Evolutionary conservation across 306 rosid genomes (phyloP).

Genomic region (Lathyrus oleraceus): DNA sequence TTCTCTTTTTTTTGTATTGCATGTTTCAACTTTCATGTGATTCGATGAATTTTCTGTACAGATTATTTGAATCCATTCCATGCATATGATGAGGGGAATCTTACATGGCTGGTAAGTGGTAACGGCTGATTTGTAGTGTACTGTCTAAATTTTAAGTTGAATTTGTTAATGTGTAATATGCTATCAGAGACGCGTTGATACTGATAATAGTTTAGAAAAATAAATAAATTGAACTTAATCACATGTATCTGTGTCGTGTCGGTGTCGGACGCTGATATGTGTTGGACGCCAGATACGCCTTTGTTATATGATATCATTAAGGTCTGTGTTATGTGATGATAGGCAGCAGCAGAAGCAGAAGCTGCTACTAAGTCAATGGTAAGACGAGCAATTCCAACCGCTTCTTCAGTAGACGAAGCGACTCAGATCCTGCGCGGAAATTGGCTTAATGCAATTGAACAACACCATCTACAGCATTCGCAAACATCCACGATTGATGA

Average conservation of each 20-base stretch:
- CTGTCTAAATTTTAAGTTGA: too few species aligned
- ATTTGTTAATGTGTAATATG: too few species aligned
- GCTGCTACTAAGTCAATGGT: slow-evolving; percentile 65
- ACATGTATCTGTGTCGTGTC: not conserved
- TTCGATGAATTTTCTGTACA: slow-evolving; percentile 38
- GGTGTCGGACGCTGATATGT: not conserved
- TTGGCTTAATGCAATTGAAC: slow-evolving; percentile 61
- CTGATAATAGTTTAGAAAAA: too few species aligned
- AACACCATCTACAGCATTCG: slow-evolving; percentile 53
- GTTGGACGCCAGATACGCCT: not conserved
- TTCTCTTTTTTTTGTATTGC: not conserved
- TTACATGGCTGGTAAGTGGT: slow-evolving; percentile 62
- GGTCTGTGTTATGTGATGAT: slow-evolving; percentile 26
- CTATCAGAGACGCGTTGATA: too few species aligned
- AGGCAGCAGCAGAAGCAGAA: slow-evolving; percentile 85
- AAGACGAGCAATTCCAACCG: slow-evolving; percentile 54
- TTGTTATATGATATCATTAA: slow-evolving; percentile 8
- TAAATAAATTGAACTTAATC: not conserved
- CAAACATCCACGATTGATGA: slow-evolving; percentile 43
- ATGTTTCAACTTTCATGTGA: slow-evolving; percentile 8
- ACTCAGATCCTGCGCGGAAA: slow-evolving; percentile 48
- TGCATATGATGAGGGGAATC: slow-evolving; percentile 74
- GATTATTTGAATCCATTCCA: slow-evolving; percentile 72
- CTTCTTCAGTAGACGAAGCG: slow-evolving; percentile 57
- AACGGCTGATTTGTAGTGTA: not conserved